These are phyloP conservation scores for Ailanthus altissimus DNA, from an alignment of 345 rosid genomes.

Conservation along the genomic window DNA sequence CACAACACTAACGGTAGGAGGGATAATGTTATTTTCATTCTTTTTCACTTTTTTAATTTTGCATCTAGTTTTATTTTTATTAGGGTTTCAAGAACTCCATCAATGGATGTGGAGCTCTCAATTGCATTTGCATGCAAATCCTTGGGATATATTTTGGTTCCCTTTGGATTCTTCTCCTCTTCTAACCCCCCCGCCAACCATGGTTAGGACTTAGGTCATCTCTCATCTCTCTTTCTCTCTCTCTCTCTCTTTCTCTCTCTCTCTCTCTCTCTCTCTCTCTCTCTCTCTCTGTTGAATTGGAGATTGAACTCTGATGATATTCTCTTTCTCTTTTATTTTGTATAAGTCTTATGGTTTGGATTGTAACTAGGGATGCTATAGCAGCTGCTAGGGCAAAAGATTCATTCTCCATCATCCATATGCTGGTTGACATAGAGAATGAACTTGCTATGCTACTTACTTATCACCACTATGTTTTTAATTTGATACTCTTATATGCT, in stretches of 20 bases:
- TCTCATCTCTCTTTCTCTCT: conserved; percentile 28
- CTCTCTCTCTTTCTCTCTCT: conserved; percentile 20
- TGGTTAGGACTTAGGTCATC: conserved; percentile 88
- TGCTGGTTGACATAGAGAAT: conserved; percentile 38
- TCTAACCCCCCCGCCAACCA: conserved; percentile 55
- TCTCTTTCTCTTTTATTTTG: conserved; percentile 20
- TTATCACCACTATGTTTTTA: conserved; percentile 29
- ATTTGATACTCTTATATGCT: conserved; percentile 34
- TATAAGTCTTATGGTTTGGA: conserved; percentile 43
- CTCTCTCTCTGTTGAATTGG: conserved; percentile 19
- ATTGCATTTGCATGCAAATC: conserved; percentile 69
- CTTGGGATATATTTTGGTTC: conserved; percentile 88
- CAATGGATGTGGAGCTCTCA: conserved; percentile 70
- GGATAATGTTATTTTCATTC: conserved; percentile 37
- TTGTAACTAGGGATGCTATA: conserved; percentile 37
- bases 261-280: conserved; percentile 5
- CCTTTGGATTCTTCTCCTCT: conserved; percentile 65
- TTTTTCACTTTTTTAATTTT: conserved; percentile 16
- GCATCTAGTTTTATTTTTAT: conserved; percentile 41
- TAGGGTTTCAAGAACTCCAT: conserved; percentile 45
- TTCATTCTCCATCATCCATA: conserved; percentile 34
- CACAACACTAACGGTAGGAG: conserved; percentile 44
- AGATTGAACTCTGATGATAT: conserved; percentile 27
- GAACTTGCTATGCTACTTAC: conserved; percentile 33
- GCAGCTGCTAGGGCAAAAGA: conserved; percentile 15